Evolutionary conservation across 352 stramenopile species (phyloP).

Genomic region (Phytophthora sansomeana): DNA sequence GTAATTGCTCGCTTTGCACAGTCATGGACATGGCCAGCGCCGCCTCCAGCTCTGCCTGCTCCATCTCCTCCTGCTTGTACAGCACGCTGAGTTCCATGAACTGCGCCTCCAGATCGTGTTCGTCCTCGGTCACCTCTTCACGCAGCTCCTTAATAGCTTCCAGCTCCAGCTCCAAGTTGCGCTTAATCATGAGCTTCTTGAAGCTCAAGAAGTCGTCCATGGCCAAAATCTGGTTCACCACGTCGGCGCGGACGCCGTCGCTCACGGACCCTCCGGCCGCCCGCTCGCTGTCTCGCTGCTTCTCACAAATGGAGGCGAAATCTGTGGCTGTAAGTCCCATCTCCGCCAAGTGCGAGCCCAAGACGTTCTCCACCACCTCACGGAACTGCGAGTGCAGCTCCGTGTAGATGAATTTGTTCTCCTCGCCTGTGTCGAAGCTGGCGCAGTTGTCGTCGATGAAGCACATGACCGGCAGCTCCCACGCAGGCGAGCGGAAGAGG

Average conservation of each 20-base stretch:
- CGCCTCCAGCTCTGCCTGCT: conserved; percentile 81
- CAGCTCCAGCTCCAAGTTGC: conserved; percentile 91
- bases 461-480: conserved; percentile 89
- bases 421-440: conserved; percentile 89
- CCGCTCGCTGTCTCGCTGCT: conserved; percentile 56
- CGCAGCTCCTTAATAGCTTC: conserved; percentile 87
- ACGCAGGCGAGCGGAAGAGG: conserved; percentile 87
- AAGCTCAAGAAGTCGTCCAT: conserved; percentile 93
- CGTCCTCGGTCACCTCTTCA: conserved; percentile 52
- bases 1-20: conserved; percentile 76
- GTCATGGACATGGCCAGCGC: conserved; percentile 82
- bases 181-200: conserved; percentile 94
- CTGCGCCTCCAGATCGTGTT: conserved; percentile 63
- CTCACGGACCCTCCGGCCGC: conserved; percentile 24
- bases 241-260: conserved; percentile 63
- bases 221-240: conserved; percentile 90
- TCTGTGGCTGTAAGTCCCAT: conserved; percentile 85
- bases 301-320: conserved; percentile 86
- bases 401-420: conserved; percentile 92
- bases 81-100: conserved; percentile 88
- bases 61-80: conserved; percentile 90
- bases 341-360: conserved; percentile 84
- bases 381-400: conserved; percentile 87
- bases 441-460: conserved; percentile 92
- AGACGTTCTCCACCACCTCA: conserved; percentile 77